Evolutionary conservation across 1,284 basidiomycete genomes (phyloP).

Genomic region (Trichosporon inkin): DNA sequence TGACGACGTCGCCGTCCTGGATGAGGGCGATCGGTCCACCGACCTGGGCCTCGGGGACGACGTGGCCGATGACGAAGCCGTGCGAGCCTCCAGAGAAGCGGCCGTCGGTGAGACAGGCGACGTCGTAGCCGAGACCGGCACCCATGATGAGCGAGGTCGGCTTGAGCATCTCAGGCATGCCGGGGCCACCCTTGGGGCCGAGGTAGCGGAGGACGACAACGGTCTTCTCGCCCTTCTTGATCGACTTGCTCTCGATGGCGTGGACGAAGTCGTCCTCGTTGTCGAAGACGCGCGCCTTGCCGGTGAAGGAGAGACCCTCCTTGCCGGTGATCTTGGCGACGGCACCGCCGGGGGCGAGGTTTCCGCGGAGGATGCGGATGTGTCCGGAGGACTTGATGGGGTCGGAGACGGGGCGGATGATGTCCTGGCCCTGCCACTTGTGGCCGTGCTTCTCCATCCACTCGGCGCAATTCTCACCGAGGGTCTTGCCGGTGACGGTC

Average conservation of each 20-base stretch:
- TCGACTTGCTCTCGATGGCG: slow-evolving; percentile 73
- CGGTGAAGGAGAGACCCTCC: slow-evolving; percentile 74
- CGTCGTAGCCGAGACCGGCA: slow-evolving; percentile 82
- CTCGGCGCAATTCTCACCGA: slow-evolving; percentile 78
- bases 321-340: slow-evolving; percentile 97
- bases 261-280: slow-evolving; percentile 79
- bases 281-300: slow-evolving; percentile 54
- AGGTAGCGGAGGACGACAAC: slow-evolving; percentile 91
- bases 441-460: slow-evolving; percentile 67
- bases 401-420: slow-evolving; percentile 70
- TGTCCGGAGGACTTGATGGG: slow-evolving; percentile 93
- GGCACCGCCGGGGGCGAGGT: slow-evolving; percentile 81
- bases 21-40: slow-evolving; percentile 95
- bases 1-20: slow-evolving; percentile 80
- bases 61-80: slow-evolving; percentile 55
- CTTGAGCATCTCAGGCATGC: slow-evolving; percentile 79
- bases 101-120: slow-evolving; percentile 92
- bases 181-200: slow-evolving; percentile 88
- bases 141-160: slow-evolving; percentile 90
- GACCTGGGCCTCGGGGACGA: slow-evolving; percentile 73
- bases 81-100: slow-evolving; percentile 80
- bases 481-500: slow-evolving; percentile 90
- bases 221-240: slow-evolving; percentile 70
- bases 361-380: slow-evolving; percentile 81
- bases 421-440: slow-evolving; percentile 71